Conservation (phyloP, 2,329 filamentous ascomycete species). For the Penicillium brevicompactum region DNA sequence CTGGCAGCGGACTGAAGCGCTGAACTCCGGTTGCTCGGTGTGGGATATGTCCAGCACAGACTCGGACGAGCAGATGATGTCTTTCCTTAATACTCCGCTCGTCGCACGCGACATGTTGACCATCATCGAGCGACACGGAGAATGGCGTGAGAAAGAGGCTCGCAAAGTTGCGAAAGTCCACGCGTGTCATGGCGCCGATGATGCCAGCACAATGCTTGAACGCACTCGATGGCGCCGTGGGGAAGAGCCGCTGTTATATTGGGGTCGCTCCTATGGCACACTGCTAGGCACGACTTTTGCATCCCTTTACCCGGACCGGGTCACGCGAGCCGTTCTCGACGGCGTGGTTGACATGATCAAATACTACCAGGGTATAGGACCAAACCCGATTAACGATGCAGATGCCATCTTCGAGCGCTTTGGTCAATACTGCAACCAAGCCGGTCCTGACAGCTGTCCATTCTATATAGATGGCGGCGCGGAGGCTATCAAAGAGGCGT, state of each 20-base stretch:
- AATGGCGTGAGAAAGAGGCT: constrained; percentile 41
- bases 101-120: constrained; percentile 40
- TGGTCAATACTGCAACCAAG: constrained; percentile 33
- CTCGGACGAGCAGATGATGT: constrained; percentile 28
- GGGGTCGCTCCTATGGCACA: constrained; percentile 51
- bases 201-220: constrained; percentile 18
- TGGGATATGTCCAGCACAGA: constrained; percentile 18
- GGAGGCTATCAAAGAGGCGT: constrained; percentile 29
- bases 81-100: constrained; percentile 37
- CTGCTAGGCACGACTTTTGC: constrained; percentile 51
- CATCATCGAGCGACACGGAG: constrained; percentile 42
- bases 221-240: constrained; percentile 33
- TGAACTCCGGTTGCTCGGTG: constrained; percentile 35
- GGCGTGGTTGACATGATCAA: constrained; percentile 40
- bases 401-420: constrained; percentile 41
- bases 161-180: constrained; percentile 20
- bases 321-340: constrained; percentile 36
- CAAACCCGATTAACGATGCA: constrained; percentile 32
- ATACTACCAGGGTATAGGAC: constrained; percentile 33
- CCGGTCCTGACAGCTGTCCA: constrained; percentile 31
- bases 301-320: constrained; percentile 46
- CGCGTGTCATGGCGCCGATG: constrained; percentile 19
- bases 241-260: constrained; percentile 41
- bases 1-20: constrained; percentile 37
- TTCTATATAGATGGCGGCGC: constrained; percentile 32